Evolutionary conservation across 1,139 yeast species (phyloP).

Genomic region (Magnusiomyces suaveolens): DNA sequence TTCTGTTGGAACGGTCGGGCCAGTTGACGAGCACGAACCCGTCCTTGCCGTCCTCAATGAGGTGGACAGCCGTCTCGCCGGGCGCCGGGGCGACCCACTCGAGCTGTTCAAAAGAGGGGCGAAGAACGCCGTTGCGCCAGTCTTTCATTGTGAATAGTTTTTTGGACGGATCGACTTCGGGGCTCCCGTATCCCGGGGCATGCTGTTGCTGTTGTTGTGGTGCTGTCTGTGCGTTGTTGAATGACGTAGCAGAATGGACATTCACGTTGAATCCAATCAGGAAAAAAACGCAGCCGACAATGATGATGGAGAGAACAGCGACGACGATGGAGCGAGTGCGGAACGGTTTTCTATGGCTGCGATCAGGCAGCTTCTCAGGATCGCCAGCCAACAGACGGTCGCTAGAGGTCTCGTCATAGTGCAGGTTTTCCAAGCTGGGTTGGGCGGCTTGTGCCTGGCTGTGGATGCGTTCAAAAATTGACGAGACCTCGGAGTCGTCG

Average conservation of each 20-base stretch:
- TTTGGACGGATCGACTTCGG: constrained; percentile 8
- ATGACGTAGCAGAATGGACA: not conserved
- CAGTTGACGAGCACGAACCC: constrained; percentile 20
- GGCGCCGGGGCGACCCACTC: constrained; percentile 16
- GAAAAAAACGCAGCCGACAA: not conserved
- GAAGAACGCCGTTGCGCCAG: constrained; percentile 12
- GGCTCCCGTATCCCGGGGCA: not conserved
- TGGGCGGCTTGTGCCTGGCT: not conserved
- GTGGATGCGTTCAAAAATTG: not conserved
- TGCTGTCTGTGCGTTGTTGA: not conserved
- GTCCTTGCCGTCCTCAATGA: constrained; percentile 11
- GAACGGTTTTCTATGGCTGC: not conserved
- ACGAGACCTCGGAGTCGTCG: not conserved
- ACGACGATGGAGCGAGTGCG: not conserved
- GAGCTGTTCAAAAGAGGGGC: constrained; percentile 9
- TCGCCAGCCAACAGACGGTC: not conserved
- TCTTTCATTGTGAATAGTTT: constrained; percentile 8
- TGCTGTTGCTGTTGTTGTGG: not conserved
- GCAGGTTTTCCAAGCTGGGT: not conserved
- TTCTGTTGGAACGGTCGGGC: constrained; percentile 21
- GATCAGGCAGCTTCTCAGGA: not conserved
- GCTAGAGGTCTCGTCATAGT: not conserved
- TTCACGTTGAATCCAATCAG: not conserved
- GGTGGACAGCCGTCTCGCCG: constrained; percentile 9
- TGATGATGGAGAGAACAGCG: not conserved